Evolutionary conservation across 805 yeast genomes (phyloP), one percentile per base, ranked within the genome.

Genomic region (Nakazawaea anatomiae): DNA sequence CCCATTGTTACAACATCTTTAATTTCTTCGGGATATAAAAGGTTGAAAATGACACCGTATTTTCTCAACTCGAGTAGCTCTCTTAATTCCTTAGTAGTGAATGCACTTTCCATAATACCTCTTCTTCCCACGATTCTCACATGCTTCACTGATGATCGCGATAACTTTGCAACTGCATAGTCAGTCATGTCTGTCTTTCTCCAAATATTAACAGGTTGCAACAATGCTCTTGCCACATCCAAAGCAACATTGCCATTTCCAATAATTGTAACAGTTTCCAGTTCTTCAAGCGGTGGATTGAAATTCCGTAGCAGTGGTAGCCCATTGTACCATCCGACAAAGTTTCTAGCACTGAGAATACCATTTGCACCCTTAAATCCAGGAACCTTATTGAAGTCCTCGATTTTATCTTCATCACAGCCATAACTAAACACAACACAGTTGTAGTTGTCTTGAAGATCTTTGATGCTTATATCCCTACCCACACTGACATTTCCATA

Each of bases 221-320:
- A 65, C 35, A 94, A 69, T 1, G 94, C 73, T 49, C 99, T 72
- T 1, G 96, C 89, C 4, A 94, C 81, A 64, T 94, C 99, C 54
- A 94, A 69, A 0, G 98, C 96, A 14, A 94, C 99, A 63, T 94
- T 94, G 44, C 99, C 99, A 65, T 91, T 92, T 6, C 99, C 99
- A n/a, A 94, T 77, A 34, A 94, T 84, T 0, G 86, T 80, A 1
- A 89, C 96, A 39, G 75, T 72, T 54, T 78, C 76, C 3, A 83
- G 83, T 32, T 75, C 68, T 2, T 75, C 73, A 58, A 92, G 72
- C n/a, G 82, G 82, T 5, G 89, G 86, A 25, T 73, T 66, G 12
- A 73, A 63, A 27, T 67, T 60, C 42, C 70, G 69, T 44, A 71
- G 71, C 38, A 78, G 82, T 0, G 97, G 96, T 58, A 84, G 86